Base-by-base conservation (phyloP, 306 rosid species). In the Boehmeria nivea region DNA sequence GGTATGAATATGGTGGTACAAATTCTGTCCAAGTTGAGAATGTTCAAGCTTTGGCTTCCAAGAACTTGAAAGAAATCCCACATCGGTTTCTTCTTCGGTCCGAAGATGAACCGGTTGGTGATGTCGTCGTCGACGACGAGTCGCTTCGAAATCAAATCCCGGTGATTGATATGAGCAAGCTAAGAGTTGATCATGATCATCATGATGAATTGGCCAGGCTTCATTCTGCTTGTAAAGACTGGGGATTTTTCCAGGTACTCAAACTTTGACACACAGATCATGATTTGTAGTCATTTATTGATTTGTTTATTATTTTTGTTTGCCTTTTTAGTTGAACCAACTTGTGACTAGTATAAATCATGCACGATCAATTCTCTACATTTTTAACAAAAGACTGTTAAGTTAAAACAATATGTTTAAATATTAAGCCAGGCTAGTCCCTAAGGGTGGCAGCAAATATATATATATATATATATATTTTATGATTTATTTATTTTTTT, bases 31-130 rank as follows among this genome's bases (percentile, higher is more conserved):
- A 57, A 8, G 60, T 55, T 39, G 49, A 47, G 28, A 70, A 63
- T 20, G 64, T 69, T 27, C 47, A 63, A 56, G 53, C 43, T 33
- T 68, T 68, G 21, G 67, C 68, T 45, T 68, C 63, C 43, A 54
- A 24, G 7, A 61, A 37, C 52, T 45, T 54, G 51, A 31, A 24
- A 51, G 63, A 54, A 19, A 68, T 68, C 11, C 74, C 68, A 13
- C 36, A 22, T 14, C 21, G 17, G 8, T 34, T n/a, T n/a, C n/a
- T 52, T 47, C 56, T 68, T 43, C 25, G 42, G 45, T 44, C 48
- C 0, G 60, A 58, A 28, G 16, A 8, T 20, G 58, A 68, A 42
- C 13, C n/a, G n/a, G n/a, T n/a, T n/a, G n/a, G n/a, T n/a, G n/a
- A n/a, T n/a, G n/a, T n/a, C n/a, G n/a, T n/a, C n/a, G n/a, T n/a